Percentiles rank a stretch among this genome's conserved stretches.
Conservation (phyloP, 768 basidiomycete genomes). For the Collybiopsis luxurians region DNA sequence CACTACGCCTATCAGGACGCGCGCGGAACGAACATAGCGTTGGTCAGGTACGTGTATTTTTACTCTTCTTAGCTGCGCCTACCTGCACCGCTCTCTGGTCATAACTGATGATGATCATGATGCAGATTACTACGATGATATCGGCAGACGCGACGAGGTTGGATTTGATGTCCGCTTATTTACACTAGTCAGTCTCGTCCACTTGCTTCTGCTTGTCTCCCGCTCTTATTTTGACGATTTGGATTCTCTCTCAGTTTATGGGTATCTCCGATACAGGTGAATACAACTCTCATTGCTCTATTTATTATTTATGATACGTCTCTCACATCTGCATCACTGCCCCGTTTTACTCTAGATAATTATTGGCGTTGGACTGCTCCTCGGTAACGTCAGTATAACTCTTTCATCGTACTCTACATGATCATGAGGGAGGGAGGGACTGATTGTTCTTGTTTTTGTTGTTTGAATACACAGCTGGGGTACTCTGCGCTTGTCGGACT, state of each 20-base stretch:
- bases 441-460: too few species aligned
- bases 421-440: too few species aligned
- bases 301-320: too few species aligned
- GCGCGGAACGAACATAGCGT: slow-evolving; percentile 56
- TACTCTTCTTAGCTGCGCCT: too few species aligned
- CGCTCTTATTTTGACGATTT: too few species aligned
- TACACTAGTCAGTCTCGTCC: slow-evolving; percentile 6
- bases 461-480: slow-evolving; percentile 41
- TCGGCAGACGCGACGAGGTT: slow-evolving; percentile 59
- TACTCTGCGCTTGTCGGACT: slow-evolving; percentile 69
- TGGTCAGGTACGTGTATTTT: slow-evolving; percentile 36
- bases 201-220: too few species aligned
- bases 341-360: too few species aligned
- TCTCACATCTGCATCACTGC: too few species aligned
- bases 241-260: too few species aligned
- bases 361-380: slow-evolving; percentile 59
- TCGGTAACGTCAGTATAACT: slow-evolving; percentile 44
- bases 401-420: too few species aligned
- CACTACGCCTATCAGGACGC: slow-evolving; percentile 61
- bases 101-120: background rate
- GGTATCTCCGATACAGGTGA: slow-evolving; percentile 59
- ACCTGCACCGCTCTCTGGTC: too few species aligned
- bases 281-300: too few species aligned
- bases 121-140: slow-evolving; percentile 64
- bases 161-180: slow-evolving; percentile 41